A percentile compares a stretch with the other conserved stretches of the same genome.
Evolutionary conservation across 1,284 basidiomycete genomes (phyloP).

Genomic region (Mycosarcoma maydis): DNA sequence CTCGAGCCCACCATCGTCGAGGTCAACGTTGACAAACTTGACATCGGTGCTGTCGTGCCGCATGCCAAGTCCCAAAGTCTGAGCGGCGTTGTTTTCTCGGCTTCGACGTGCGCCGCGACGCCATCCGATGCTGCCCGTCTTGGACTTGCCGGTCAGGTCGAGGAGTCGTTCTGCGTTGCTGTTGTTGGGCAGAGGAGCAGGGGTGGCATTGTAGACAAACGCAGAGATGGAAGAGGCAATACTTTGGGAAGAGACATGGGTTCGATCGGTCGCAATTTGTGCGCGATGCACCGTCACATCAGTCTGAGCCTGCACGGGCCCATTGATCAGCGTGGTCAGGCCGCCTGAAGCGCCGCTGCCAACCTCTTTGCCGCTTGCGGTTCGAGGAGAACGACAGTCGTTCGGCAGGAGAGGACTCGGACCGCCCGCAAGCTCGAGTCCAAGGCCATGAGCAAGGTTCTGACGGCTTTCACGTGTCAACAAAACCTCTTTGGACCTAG

Average conservation of each 20-base stretch:
- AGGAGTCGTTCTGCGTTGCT: conserved; percentile 1
- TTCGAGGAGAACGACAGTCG: conserved; percentile 40
- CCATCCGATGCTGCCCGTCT: conserved; percentile 30
- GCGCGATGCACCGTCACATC: conserved; percentile 29
- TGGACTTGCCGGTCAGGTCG: conserved; percentile 12
- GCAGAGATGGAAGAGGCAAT: conserved; percentile 53
- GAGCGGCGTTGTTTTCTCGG: conserved; percentile 10
- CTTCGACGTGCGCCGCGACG: conserved; percentile 21
- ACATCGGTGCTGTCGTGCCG: conserved; percentile 16
- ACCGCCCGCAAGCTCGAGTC: conserved; percentile 11
- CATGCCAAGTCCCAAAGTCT: conserved; percentile 19
- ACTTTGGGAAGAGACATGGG: conserved; percentile 36
- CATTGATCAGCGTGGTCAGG: conserved; percentile 9
- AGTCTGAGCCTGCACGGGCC: conserved; percentile 5
- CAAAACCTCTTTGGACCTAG: conserved; percentile 22
- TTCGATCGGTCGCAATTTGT: conserved; percentile 9
- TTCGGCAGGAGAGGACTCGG: conserved; percentile 39
- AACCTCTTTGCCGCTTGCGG: conserved; percentile 22
- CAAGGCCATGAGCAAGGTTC: conserved; percentile 9
- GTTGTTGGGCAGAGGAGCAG: conserved; percentile 8
- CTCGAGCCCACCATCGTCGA: conserved; percentile 27
- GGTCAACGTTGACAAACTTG: conserved; percentile 45
- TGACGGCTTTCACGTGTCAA: conserved; percentile 18
- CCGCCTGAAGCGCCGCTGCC: conserved; percentile 18
- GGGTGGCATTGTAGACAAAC: conserved; percentile 56